Conservation (phyloP, 352 stramenopile genomes). For the Phytophthora hybrid region DNA sequence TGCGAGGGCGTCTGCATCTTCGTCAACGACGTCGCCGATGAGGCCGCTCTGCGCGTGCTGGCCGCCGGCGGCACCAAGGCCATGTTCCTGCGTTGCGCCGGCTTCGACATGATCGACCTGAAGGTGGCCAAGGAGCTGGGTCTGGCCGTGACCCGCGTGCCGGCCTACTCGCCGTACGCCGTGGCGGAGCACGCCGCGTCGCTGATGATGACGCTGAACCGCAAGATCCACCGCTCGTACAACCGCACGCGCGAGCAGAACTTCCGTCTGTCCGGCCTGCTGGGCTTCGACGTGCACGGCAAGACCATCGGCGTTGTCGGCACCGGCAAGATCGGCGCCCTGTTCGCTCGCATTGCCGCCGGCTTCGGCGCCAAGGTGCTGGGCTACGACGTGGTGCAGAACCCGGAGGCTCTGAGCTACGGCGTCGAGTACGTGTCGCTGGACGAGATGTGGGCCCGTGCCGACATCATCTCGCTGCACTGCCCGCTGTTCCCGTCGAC, state of each 20-base stretch:
- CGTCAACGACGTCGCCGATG: conserved; percentile 85
- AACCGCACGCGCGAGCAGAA: conserved; percentile 80
- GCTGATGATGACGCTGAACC: conserved; percentile 84
- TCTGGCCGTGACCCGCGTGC: conserved; percentile 70
- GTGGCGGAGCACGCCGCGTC: conserved; percentile 79
- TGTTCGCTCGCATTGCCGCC: conserved; percentile 57
- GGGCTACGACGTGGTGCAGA: conserved; percentile 72
- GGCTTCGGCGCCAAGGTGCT: conserved; percentile 58
- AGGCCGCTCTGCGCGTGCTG: conserved; percentile 59
- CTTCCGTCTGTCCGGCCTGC: conserved; percentile 67
- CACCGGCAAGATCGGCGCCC: conserved; percentile 51
- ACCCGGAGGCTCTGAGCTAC: conserved; percentile 48
- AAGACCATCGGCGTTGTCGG: conserved; percentile 78
- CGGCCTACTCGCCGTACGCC: conserved; percentile 81
- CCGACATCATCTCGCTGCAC: conserved; percentile 91
- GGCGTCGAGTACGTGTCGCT: conserved; percentile 49
- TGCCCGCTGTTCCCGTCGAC: conserved; percentile 83
- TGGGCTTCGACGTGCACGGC: conserved; percentile 72
- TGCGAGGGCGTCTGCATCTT: conserved; percentile 82
- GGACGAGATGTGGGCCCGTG: conserved; percentile 66
- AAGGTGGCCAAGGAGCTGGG: conserved; percentile 65
- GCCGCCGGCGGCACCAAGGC: conserved; percentile 55
- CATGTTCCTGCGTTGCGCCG: conserved; percentile 81
- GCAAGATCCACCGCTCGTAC: conserved; percentile 78
- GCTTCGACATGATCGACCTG: conserved; percentile 84